A percentile compares a stretch with the other conserved stretches of the same genome.
These are phyloP conservation scores for Gleditsia sinensis DNA, from an alignment of 306 rosid genomes.

Conservation along the genomic window DNA sequence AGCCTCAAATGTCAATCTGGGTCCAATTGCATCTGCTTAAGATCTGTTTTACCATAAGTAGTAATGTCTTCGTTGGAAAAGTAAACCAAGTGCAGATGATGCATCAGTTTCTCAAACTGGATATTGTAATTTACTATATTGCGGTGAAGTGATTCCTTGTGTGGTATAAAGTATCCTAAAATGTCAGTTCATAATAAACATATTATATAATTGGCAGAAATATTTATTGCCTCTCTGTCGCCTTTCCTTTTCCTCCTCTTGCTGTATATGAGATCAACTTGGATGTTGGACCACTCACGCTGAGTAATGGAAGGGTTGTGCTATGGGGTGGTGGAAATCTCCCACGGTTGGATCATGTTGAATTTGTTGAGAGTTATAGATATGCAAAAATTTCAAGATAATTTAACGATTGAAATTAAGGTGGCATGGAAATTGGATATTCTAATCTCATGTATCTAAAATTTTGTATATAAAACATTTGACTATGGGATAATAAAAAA, in stretches of 20 bases:
- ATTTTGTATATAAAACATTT: no score
- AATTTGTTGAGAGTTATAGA: no score
- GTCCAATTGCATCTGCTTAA: constrained; percentile 58
- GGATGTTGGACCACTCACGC: neutral
- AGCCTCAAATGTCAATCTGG: constrained; percentile 39
- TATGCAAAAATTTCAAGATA: no score
- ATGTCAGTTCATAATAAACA: neutral
- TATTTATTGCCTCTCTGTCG: neutral
- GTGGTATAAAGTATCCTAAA: neutral
- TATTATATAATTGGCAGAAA: neutral
- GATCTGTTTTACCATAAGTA: neutral
- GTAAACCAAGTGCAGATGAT: neutral
- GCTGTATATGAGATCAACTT: neutral
- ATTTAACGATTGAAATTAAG: no score
- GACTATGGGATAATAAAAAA: no score
- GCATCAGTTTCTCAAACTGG: neutral
- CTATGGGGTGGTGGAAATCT: no score
- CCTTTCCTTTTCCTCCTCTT: neutral
- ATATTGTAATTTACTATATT: neutral
- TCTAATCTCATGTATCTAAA: no score
- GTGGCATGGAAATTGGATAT: no score
- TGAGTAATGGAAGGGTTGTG: no score
- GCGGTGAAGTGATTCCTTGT: neutral
- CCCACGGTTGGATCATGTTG: no score
- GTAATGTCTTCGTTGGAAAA: neutral